phyloP scores from a whole-genome alignment of 2,329 filamentous ascomycete genomes.

The Colletotrichum higginsianum region DNA sequence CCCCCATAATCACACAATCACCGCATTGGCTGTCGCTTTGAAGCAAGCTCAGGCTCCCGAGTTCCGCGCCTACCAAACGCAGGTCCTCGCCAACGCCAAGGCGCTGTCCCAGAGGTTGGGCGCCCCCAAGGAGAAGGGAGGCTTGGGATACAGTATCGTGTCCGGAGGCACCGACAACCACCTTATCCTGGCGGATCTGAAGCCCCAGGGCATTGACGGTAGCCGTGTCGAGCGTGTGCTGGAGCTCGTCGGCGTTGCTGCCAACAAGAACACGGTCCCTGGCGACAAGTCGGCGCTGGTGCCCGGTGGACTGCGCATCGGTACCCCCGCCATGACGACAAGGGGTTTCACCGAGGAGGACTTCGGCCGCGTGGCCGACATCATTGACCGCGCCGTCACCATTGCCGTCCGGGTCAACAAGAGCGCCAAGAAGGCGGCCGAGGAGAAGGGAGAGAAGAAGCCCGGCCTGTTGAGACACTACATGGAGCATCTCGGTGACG shows the following conservation, averaged over 20 bases:
- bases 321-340: conserved; percentile 97
- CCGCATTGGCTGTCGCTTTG: conserved; percentile 91
- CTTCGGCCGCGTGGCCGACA: conserved; percentile 87
- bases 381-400: conserved; percentile 86
- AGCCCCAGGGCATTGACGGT: conserved; percentile 89
- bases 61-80: conserved; percentile 93
- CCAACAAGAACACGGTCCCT: conserved; percentile 99
- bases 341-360: conserved; percentile 92
- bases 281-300: conserved; percentile 95
- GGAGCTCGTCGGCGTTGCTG: conserved; percentile 94
- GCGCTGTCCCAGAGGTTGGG: conserved; percentile 81
- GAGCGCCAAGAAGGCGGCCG: conserved; percentile 77
- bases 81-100: conserved; percentile 92
- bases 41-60: conserved; percentile 92
- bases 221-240: conserved; percentile 91
- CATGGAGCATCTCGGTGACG: conserved; percentile 77
- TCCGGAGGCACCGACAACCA: conserved; percentile 98
- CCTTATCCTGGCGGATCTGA: conserved; percentile 92
- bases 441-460: conserved; percentile 77
- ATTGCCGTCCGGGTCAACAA: conserved; percentile 85
- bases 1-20: conserved; percentile 99
- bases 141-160: conserved; percentile 89
- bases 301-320: conserved; percentile 93
- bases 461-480: conserved; percentile 77
- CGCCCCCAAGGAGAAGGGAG: conserved; percentile 79